Percentiles rank a stretch among this genome's conserved stretches.
phyloP scores from a whole-genome alignment of 1,139 yeast species.

The Eremothecium gossypii region DNA sequence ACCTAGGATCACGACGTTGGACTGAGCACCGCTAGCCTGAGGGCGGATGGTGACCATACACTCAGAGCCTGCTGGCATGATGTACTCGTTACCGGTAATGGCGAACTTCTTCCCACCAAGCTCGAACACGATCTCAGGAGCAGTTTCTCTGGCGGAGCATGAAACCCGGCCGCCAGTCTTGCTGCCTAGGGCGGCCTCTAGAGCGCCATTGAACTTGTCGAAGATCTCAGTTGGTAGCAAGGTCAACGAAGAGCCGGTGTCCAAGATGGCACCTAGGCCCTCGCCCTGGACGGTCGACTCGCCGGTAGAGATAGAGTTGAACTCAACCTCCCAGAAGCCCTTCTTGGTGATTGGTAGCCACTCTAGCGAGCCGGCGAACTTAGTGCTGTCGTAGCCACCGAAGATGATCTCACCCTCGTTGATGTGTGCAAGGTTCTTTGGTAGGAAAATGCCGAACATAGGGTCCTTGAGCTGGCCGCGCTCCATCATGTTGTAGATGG shows the following conservation, averaged over 20 bases:
- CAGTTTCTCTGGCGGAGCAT: constrained; percentile 67
- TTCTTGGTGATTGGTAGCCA: constrained; percentile 98
- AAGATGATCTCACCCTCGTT: constrained; percentile 70
- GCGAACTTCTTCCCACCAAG: constrained; percentile 88
- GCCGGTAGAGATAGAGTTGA: constrained; percentile 85
- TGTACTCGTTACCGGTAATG: constrained; percentile 79
- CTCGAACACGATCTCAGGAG: constrained; percentile 87
- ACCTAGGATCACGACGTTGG: constrained; percentile 86
- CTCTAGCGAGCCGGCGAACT: constrained; percentile 72
- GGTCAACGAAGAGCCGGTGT: constrained; percentile 94
- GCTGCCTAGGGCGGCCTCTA: constrained; percentile 95
- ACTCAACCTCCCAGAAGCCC: constrained; percentile 98
- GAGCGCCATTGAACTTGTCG: constrained; percentile 95
- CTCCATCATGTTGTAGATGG: constrained; percentile 78
- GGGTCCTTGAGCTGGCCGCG: constrained; percentile 74
- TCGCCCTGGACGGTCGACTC: constrained; percentile 78
- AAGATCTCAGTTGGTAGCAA: constrained; percentile 62
- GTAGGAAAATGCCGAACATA: constrained; percentile 78
- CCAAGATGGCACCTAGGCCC: constrained; percentile 91
- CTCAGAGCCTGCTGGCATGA: constrained; percentile 95
- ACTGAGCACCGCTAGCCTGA: constrained; percentile 96
- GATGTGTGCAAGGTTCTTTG: constrained; percentile 47
- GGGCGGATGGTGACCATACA: constrained; percentile 96
- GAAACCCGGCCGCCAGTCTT: constrained; percentile 93
- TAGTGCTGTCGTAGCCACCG: constrained; percentile 79